Base-by-base conservation (phyloP, 768 basidiomycete species). In the Steccherinum ochraceum region DNA sequence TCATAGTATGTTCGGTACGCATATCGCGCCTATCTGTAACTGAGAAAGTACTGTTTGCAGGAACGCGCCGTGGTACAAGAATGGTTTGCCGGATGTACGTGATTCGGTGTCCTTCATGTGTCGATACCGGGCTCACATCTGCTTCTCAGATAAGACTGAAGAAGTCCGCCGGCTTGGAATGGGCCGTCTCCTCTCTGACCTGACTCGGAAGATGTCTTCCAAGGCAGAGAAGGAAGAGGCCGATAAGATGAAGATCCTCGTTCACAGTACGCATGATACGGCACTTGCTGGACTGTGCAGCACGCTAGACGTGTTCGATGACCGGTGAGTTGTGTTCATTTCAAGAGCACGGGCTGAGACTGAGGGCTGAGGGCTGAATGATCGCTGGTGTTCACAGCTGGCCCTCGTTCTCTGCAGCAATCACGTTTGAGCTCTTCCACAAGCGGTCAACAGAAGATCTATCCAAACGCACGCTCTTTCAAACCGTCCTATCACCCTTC, bases 161-260 rank as follows among this genome's bases (percentile, higher is more conserved):
- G 87, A 89, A 70, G 84, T 87, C 49, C 76, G 84, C 1, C 74
- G 81, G 35, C 69, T 93, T 3, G 87, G 85, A 1, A 84, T 90
- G 84, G 90, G 89, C 1, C 80, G 78, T 10, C 72, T 91, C 11
- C 74, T 93, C 2, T 70, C 74, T 5, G 85, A 88, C 45, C 62
- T 91, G 39, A 67, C 75, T n/a, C 59, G 63, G 24, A 83, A 80
- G 59, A 83, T 91, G 79, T 72, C 80, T 50, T 62, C 65, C 41
- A 86, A 87, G 63, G 71, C 73, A 1, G 64, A 72, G 7, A 58
- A 70, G 24, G 73, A 70, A 7, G 65, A 67, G 7, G 58, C 66
- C 3, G 77, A 83, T 52, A 73, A 78, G 10, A 61, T 82, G 49
- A 84, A 83, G 60, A 69, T 90, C 24, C 76, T 86, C 3, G 75